Evolutionary conservation across 2,329 filamentous ascomycete species (phyloP).

Genomic region (Polychaeton citri): DNA sequence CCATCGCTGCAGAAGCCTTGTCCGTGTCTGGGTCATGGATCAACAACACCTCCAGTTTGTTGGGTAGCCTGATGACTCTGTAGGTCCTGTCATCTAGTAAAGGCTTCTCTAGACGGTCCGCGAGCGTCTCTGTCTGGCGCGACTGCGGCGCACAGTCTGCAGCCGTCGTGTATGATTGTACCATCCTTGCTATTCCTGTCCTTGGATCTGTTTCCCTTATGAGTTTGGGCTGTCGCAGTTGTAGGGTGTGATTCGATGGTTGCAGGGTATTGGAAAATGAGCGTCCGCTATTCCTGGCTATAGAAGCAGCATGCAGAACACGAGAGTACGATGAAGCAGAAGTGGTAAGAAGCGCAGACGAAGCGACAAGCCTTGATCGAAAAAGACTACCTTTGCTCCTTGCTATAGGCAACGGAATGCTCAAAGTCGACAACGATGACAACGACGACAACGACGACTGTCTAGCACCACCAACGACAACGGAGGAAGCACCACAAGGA

Average conservation of each 20-base stretch:
- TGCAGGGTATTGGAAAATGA: too few species aligned
- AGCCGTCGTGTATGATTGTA: background rate
- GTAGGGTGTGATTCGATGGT: too few species aligned
- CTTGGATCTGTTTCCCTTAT: too few species aligned
- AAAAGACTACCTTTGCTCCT: too few species aligned
- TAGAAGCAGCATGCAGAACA: too few species aligned
- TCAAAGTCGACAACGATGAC: background rate
- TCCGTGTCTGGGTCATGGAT: constrained; percentile 93
- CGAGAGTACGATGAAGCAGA: too few species aligned
- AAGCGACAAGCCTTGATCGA: too few species aligned
- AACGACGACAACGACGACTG: background rate
- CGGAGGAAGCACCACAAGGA: too few species aligned
- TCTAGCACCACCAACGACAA: background rate
- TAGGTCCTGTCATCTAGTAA: constrained; percentile 78
- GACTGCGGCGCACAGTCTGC: background rate
- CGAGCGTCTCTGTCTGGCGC: constrained; percentile 13
- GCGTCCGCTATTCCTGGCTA: too few species aligned
- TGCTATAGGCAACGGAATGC: too few species aligned
- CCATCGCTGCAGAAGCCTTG: constrained; percentile 89
- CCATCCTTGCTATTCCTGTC: background rate
- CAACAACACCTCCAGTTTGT: constrained; percentile 78
- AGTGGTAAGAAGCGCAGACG: too few species aligned
- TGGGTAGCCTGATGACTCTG: constrained; percentile 70
- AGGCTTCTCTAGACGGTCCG: constrained; percentile 68
- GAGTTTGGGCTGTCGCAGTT: too few species aligned